Evolutionary conservation across 805 yeast species (phyloP).

Genomic region (Cyberlindnera veronae): DNA sequence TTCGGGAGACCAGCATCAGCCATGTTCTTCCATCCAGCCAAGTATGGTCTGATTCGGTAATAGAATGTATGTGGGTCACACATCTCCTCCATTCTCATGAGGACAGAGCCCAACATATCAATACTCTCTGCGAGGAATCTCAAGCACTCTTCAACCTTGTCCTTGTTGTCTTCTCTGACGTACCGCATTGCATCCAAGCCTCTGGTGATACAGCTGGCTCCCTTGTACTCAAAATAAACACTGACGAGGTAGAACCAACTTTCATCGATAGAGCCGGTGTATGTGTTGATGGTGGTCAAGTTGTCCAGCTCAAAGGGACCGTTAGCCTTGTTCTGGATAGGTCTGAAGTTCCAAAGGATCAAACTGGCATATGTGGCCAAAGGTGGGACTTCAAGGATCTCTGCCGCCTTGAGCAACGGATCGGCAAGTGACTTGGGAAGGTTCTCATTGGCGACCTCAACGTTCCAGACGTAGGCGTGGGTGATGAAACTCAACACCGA

Average conservation of each 20-base stretch:
- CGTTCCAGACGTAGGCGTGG: slow-evolving; percentile 91
- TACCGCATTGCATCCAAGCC: slow-evolving; percentile 67
- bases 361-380: slow-evolving; percentile 84
- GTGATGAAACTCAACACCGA: slow-evolving; percentile 73
- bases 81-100: slow-evolving; percentile 86
- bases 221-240: slow-evolving; percentile 79
- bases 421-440: slow-evolving; percentile 66
- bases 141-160: slow-evolving; percentile 41
- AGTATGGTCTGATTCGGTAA: slow-evolving; percentile 78
- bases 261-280: slow-evolving; percentile 88
- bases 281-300: slow-evolving; percentile 76
- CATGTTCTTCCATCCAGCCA: slow-evolving; percentile 96
- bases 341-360: slow-evolving; percentile 83
- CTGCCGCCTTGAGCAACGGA: slow-evolving; percentile 63
- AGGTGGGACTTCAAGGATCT: slow-evolving; percentile 72
- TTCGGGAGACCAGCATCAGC: slow-evolving; percentile 73
- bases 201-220: slow-evolving; percentile 63
- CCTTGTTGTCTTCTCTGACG: slow-evolving; percentile 45
- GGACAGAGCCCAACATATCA: slow-evolving; percentile 65
- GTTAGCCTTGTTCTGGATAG: slow-evolving; percentile 40
- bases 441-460: slow-evolving; percentile 52
- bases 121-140: slow-evolving; percentile 71
- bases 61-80: slow-evolving; percentile 93
- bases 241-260: slow-evolving; percentile 91
- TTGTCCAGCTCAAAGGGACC: slow-evolving; percentile 52